Evolutionary conservation across 805 yeast genomes (phyloP).

Genomic region (Candida ficus): DNA sequence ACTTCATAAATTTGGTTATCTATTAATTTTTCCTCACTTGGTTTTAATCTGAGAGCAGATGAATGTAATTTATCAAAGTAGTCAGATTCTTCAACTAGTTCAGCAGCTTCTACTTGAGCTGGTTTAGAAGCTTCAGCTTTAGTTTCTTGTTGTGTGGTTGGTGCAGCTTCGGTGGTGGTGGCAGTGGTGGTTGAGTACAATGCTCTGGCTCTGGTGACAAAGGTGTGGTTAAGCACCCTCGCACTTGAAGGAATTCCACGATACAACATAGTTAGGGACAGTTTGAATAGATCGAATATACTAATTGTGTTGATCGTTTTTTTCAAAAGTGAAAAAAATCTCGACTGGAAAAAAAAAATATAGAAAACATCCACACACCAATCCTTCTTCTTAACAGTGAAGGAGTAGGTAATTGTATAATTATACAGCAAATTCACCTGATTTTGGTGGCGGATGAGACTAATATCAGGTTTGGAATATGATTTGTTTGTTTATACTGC

Average conservation of each 20-base stretch:
- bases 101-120: background rate
- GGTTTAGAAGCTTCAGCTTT: background rate
- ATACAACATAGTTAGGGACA: slow-evolving; percentile 3
- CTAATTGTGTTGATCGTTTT: background rate
- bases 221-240: slow-evolving; percentile 8
- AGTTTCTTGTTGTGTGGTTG: slow-evolving; percentile 5
- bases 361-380: slow-evolving; percentile 10
- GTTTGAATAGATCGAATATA: background rate
- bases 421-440: too few species aligned
- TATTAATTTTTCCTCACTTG: slow-evolving; percentile 13
- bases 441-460: background rate
- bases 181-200: slow-evolving; percentile 13
- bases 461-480: background rate
- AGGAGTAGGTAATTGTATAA: too few species aligned
- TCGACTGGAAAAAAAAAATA: background rate
- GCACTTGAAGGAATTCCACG: slow-evolving; percentile 8
- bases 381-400: too few species aligned
- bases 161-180: slow-evolving; percentile 11
- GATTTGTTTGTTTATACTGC: slow-evolving; percentile 4
- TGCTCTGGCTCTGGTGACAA: slow-evolving; percentile 5
- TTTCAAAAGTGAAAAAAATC: slow-evolving; percentile 6
- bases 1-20: slow-evolving; percentile 20
- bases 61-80: slow-evolving; percentile 15
- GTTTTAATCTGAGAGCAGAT: slow-evolving; percentile 15
- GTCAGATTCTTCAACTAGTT: slow-evolving; percentile 11